Evolutionary conservation across 2,329 filamentous ascomycete species (phyloP).

Genomic region (Fusarium liriodendri): DNA sequence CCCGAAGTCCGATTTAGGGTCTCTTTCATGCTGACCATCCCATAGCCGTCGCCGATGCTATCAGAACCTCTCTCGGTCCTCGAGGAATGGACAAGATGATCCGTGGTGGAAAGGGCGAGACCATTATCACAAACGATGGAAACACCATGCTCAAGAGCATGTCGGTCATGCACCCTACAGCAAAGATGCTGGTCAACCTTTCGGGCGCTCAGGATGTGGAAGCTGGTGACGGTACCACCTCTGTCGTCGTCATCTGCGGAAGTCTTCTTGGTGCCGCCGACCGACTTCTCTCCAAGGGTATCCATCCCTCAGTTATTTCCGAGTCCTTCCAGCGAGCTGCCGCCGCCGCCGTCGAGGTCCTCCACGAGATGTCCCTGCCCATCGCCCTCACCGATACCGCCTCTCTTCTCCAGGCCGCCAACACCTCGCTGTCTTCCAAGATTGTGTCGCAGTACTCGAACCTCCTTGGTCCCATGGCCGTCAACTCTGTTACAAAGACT

Average conservation of each 20-base stretch:
- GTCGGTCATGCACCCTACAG: conserved; percentile 99
- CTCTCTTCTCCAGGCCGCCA: conserved; percentile 94
- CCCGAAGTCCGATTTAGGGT: neutral
- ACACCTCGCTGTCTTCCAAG: conserved; percentile 97
- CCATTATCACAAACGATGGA: conserved; percentile 99
- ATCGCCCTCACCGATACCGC: conserved; percentile 89
- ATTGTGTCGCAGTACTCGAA: conserved; percentile 98
- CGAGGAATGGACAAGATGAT: conserved; percentile 99
- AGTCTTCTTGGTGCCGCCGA: conserved; percentile 95
- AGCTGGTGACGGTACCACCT: conserved; percentile 97
- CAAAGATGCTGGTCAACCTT: conserved; percentile 98
- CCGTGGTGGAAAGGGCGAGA: conserved; percentile 94
- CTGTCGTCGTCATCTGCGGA: conserved; percentile 96
- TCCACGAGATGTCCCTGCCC: conserved; percentile 95
- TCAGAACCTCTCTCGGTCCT: conserved; percentile 94
- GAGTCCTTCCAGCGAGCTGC: conserved; percentile 97
- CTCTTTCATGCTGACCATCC: conserved; percentile 28
- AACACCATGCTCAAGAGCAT: conserved; percentile 99
- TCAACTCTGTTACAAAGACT: conserved; percentile 94
- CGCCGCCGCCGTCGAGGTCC: conserved; percentile 85
- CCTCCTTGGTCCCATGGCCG: conserved; percentile 95
- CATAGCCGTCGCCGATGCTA: conserved; percentile 93
- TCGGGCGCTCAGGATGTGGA: conserved; percentile 98
- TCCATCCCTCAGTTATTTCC: conserved; percentile 97
- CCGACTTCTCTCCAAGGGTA: conserved; percentile 88